These are phyloP conservation scores for Sicyos edulis DNA, from an alignment of 306 rosid genomes.

Conservation along the genomic window DNA sequence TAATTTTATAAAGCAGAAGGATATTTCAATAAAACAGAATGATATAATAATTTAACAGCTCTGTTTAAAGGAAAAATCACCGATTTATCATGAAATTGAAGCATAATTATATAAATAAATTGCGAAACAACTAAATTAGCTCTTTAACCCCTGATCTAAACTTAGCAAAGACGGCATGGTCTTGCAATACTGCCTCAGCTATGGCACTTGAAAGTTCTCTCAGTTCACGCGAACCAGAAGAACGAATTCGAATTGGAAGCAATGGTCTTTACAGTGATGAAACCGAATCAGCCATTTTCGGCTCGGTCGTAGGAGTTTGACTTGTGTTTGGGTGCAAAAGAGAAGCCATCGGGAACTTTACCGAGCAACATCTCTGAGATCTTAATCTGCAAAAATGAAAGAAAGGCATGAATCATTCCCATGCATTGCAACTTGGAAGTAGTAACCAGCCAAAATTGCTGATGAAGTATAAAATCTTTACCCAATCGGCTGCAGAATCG, in stretches of 20 bases:
- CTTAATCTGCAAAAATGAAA: slow-evolving; percentile 45
- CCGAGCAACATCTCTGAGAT: slow-evolving; percentile 87
- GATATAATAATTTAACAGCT: not conserved
- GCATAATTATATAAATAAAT: not conserved
- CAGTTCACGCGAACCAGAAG: not conserved
- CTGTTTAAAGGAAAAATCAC: not conserved
- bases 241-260: not conserved
- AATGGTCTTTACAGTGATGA: not conserved
- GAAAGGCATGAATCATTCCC: not conserved
- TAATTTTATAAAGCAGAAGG: too few relatives aligned
- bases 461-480: slow-evolving; percentile 27
- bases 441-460: slow-evolving; percentile 10
- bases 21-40: not conserved
- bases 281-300: slow-evolving; percentile 55
- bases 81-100: not conserved
- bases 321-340: slow-evolving; percentile 84
- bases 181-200: not conserved
- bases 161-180: not conserved
- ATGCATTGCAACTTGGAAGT: not conserved
- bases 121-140: not conserved
- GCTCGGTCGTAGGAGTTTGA: slow-evolving; percentile 67
- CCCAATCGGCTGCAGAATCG: slow-evolving; percentile 97
- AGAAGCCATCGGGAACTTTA: slow-evolving; percentile 78
- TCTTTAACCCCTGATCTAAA: not conserved
- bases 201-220: not conserved